These are phyloP conservation scores for sweet orange (Citrus sinensis) DNA, from an alignment of 345 rosid genomes.

Conservation along the genomic window DVS_A1.0 CM039165.1:30184001-30184500, in stretches of 20 bases:
- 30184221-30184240: slow-evolving; percentile 63
- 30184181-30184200: slow-evolving; percentile 62
- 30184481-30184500: no score
- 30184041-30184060: background rate
- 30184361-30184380: background rate
- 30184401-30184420: background rate
- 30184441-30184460: no score
- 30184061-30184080: background rate
- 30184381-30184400: background rate
- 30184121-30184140: background rate
- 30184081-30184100: background rate
- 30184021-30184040: background rate
- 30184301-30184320: background rate
- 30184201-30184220: slow-evolving; percentile 86
- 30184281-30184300: background rate
- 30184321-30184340: no score
- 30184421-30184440: background rate
- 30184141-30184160: slow-evolving; percentile 83
- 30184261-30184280: background rate
- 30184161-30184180: slow-evolving; percentile 80
- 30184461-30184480: background rate
- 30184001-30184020: slow-evolving; percentile 32
- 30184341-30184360: background rate
- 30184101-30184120: background rate
- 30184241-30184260: slow-evolving; percentile 84